These are phyloP conservation scores for Candida pseudoviswanathii DNA, from an alignment of 1,139 yeast genomes.

Conservation along the genomic window DNA sequence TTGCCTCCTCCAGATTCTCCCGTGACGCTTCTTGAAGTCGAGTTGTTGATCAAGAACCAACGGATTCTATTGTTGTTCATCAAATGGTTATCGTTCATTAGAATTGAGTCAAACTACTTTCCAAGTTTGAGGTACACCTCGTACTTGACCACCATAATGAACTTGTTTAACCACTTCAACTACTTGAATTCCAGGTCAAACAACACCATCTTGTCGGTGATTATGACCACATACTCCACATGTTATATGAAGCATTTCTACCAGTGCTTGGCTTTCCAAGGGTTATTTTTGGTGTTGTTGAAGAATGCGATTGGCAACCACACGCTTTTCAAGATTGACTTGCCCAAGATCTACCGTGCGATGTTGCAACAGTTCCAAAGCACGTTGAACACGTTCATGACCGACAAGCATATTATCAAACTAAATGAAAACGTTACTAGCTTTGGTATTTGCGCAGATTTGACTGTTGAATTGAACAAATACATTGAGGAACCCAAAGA, in stretches of 20 bases:
- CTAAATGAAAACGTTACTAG: constrained; percentile 1
- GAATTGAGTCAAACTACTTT: constrained; percentile 34
- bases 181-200: constrained; percentile 20
- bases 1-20: neutral
- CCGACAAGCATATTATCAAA: constrained; percentile 4
- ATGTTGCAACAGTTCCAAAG: constrained; percentile 11
- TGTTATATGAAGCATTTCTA: constrained; percentile 22
- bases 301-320: constrained; percentile 13
- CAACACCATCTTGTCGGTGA: constrained; percentile 3
- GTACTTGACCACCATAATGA: constrained; percentile 29
- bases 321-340: constrained; percentile 9
- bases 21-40: constrained; percentile 14
- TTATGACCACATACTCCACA: constrained; percentile 9
- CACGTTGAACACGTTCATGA: constrained; percentile 12
- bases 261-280: constrained; percentile 25
- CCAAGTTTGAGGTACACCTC: constrained; percentile 35
- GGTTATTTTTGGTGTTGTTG: constrained; percentile 26
- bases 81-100: constrained; percentile 35
- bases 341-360: constrained; percentile 10
- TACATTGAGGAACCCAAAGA: constrained; percentile 7
- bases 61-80: constrained; percentile 21
- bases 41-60: constrained; percentile 25
- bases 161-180: constrained; percentile 29
- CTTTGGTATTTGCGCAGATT: constrained; percentile 12
- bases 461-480: constrained; percentile 15